Base-by-base conservation (phyloP, 352 stramenopile genomes). In the Globisporangium irregulare region DNA sequence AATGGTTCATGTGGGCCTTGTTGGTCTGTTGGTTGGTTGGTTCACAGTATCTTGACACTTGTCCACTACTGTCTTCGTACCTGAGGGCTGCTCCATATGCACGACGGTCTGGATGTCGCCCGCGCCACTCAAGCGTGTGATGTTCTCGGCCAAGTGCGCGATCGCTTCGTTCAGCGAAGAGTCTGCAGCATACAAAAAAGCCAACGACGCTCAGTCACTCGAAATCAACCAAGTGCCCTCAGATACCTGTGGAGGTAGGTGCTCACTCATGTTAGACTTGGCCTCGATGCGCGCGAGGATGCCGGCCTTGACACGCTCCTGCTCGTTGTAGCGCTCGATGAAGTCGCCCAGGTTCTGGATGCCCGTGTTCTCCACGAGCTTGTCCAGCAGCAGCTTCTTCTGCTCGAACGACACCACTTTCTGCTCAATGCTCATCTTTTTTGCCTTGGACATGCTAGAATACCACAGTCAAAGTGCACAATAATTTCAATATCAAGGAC, bases 371-470 rank as follows among this genome's bases (percentile, higher is more conserved):
- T 82, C 58, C 18, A 87, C 71, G 59, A 91, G 77, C 22, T 73
- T 72, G 58, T 91, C 81, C n/a, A 91, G 73, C 4, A 87, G 60
- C n/a, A 68, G 48, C 64, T 87, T 88, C 56, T 91, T 91, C 58
- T 91, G 79, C 72, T 91, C 79, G 29, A 91, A 90, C 22, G 83
- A 88, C 38, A 90, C 72, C 3, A 83, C 73, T 29, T 88, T 88
- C 60, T 89, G 80, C 67, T 91, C 82, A 59, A 91, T 62, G 54
- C 59, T 87, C 50, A 81, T 63, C 50, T 78, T 83, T 53, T 87
- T 86, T 51, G 76, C 77, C 43, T 72, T 79, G 5, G 70, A 86
- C 20, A 76, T 32, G 57, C 73, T 43, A 43, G 10, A 43, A 43
- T 43, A 18, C 32, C 32, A 43, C 14, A 81, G 15, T 1, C 8